A percentile compares a stretch with the other conserved stretches of the same genome.
Conservation (phyloP, 2,329 filamentous ascomycete genomes). For the Aspergillus carbonarius region DNA sequence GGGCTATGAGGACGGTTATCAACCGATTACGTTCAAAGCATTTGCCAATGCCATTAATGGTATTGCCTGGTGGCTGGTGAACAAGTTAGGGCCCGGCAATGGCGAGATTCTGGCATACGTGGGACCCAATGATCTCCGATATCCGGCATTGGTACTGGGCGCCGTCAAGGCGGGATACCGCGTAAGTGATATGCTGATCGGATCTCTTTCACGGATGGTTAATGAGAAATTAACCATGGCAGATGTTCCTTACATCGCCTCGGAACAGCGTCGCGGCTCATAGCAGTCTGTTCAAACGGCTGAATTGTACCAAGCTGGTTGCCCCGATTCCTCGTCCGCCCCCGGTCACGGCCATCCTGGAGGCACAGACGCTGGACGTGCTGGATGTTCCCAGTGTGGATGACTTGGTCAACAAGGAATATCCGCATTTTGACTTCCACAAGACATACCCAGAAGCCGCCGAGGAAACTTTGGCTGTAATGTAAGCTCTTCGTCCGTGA, state of each 20-base stretch:
- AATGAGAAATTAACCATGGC: background rate
- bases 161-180: constrained; percentile 40
- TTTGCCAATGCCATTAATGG: constrained; percentile 29
- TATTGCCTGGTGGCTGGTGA: constrained; percentile 18
- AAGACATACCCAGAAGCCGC: constrained; percentile 33
- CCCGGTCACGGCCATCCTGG: constrained; percentile 19
- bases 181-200: constrained; percentile 8
- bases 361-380: constrained; percentile 21
- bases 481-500: constrained; percentile 1
- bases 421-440: constrained; percentile 18
- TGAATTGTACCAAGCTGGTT: constrained; percentile 32
- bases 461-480: constrained; percentile 30
- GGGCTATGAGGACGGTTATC: constrained; percentile 28
- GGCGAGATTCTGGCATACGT: constrained; percentile 41
- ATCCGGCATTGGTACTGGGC: constrained; percentile 37
- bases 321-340: constrained; percentile 25
- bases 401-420: constrained; percentile 24
- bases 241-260: constrained; percentile 40
- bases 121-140: constrained; percentile 44
- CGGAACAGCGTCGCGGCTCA: constrained; percentile 40
- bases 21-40: constrained; percentile 31
- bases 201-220: no score
- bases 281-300: constrained; percentile 25
- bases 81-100: constrained; percentile 32
- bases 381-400: constrained; percentile 30